Conservation (phyloP, 2,329 filamentous ascomycete genomes). For the Talaromyces sp. region DNA sequence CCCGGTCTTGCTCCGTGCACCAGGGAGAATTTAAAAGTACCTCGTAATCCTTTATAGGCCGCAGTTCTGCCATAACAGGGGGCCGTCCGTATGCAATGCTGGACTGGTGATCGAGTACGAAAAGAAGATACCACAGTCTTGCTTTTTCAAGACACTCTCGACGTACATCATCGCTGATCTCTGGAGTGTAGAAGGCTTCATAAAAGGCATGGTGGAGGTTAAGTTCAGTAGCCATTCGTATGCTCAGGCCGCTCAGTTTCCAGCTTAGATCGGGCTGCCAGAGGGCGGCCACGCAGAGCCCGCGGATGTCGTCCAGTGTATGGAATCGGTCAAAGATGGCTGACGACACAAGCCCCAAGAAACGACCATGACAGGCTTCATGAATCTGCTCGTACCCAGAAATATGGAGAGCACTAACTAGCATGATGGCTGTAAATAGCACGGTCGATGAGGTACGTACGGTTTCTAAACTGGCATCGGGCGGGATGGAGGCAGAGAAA, state of each 20-base stretch:
- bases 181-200: constrained; percentile 32
- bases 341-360: constrained; percentile 44
- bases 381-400: constrained; percentile 43
- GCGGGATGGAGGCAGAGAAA: background rate
- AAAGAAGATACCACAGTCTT: constrained; percentile 51
- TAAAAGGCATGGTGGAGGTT: constrained; percentile 43
- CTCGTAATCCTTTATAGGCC: constrained; percentile 47
- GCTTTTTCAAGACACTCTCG: constrained; percentile 34
- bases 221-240: constrained; percentile 46
- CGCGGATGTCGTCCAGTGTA: constrained; percentile 50
- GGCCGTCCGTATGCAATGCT: constrained; percentile 50
- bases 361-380: constrained; percentile 44
- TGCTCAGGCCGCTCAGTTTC: constrained; percentile 48
- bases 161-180: constrained; percentile 10
- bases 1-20: constrained; percentile 42
- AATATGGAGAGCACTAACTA: constrained; percentile 48
- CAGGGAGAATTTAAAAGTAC: constrained; percentile 33
- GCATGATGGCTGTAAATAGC: constrained; percentile 45
- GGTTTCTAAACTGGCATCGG: constrained; percentile 29
- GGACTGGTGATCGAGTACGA: constrained; percentile 56
- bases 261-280: constrained; percentile 57
- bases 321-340: constrained; percentile 49
- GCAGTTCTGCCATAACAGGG: constrained; percentile 46
- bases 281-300: constrained; percentile 55
- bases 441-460: constrained; percentile 45